phyloP scores from a whole-genome alignment of 306 rosid genomes.

The Begonia peltatifolia region DNA sequence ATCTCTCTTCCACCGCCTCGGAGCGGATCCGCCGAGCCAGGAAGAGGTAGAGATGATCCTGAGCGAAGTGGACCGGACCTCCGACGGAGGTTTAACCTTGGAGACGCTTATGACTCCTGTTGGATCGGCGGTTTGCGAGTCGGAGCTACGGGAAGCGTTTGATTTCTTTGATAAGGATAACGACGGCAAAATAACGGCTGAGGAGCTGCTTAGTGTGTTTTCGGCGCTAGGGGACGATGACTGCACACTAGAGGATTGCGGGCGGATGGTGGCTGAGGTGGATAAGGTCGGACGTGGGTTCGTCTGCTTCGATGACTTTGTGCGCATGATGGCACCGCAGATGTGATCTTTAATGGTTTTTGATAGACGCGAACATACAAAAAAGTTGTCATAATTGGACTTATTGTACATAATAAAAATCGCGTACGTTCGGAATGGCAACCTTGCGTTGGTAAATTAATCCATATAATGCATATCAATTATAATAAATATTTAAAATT shows the following conservation, averaged over 20 bases:
- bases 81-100: constrained; percentile 30
- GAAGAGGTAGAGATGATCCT: constrained; percentile 61
- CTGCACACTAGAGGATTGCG: constrained; percentile 81
- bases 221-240: constrained; percentile 52
- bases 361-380: too few relatives aligned
- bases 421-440: too few relatives aligned
- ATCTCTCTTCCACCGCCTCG: constrained; percentile 38
- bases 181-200: constrained; percentile 81
- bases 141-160: constrained; percentile 42
- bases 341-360: constrained; percentile 3
- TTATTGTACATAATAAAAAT: too few relatives aligned
- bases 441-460: too few relatives aligned
- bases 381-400: too few relatives aligned
- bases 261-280: constrained; percentile 76
- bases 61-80: constrained; percentile 39
- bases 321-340: constrained; percentile 75
- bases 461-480: too few relatives aligned
- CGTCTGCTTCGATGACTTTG: constrained; percentile 80
- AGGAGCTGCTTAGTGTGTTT: constrained; percentile 53
- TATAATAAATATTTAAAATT: too few relatives aligned
- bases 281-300: constrained; percentile 64
- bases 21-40: constrained; percentile 19
- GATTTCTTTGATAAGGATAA: constrained; percentile 64
- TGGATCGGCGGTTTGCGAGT: constrained; percentile 24
- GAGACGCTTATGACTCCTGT: constrained; percentile 37